Evolutionary conservation across 768 basidiomycete genomes (phyloP).

Genomic region (Butyriboletus loyo): DNA sequence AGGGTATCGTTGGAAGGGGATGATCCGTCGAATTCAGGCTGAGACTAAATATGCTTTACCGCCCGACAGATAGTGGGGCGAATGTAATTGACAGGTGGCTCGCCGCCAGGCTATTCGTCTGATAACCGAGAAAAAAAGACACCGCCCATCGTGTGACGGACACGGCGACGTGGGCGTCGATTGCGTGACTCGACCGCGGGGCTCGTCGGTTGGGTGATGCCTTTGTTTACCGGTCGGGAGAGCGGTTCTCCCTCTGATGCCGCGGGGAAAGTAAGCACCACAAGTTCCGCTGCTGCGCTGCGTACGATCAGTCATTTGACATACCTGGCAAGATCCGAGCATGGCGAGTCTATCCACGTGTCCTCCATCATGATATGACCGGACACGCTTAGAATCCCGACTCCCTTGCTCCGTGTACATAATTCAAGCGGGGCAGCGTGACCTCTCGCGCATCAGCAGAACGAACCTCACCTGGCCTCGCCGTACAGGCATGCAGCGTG

Average conservation of each 20-base stretch:
- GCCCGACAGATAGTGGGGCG: background rate
- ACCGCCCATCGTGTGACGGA: background rate
- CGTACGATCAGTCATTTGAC: background rate
- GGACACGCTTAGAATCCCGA: background rate
- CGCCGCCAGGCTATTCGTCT: background rate
- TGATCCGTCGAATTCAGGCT: conserved; percentile 5
- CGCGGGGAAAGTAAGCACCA: conserved; percentile 8
- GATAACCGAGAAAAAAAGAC: background rate
- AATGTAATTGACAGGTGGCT: background rate
- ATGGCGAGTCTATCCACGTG: conserved; percentile 1
- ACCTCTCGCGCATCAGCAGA: too few relatives aligned
- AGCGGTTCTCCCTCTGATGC: background rate
- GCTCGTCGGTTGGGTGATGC: background rate
- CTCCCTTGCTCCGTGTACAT: background rate
- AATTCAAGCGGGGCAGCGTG: too few relatives aligned
- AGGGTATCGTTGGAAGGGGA: background rate
- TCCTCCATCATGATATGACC: background rate
- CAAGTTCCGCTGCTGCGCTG: conserved; percentile 16
- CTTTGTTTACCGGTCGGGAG: conserved; percentile 10
- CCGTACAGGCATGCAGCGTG: background rate
- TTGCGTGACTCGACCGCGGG: background rate
- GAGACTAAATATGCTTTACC: conserved; percentile 2
- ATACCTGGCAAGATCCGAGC: conserved; percentile 17
- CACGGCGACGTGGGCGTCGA: background rate
- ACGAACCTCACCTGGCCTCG: background rate